Conservation (phyloP, 306 rosid genomes). For the Myrica gale region DNA sequence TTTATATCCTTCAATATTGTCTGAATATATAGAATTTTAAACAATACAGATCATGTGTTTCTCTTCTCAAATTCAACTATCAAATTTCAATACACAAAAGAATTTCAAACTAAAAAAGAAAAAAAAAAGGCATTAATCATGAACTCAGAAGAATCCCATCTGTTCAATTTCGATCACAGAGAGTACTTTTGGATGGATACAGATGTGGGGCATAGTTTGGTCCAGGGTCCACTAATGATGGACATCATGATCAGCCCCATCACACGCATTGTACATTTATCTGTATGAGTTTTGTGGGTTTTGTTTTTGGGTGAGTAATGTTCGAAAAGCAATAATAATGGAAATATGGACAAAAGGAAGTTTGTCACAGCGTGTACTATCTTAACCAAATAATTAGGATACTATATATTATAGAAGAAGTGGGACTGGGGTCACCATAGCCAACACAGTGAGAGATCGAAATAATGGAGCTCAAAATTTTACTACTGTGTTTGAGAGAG, state of each 20-base stretch:
- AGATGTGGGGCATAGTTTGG: conserved; percentile 37
- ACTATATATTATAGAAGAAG: conserved; percentile 35
- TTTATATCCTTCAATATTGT: too few species aligned
- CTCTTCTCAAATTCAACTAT: too few species aligned
- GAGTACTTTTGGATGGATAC: conserved; percentile 44
- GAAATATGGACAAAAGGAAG: conserved; percentile 47
- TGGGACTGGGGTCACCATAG: conserved; percentile 34
- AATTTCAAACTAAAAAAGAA: conserved; percentile 26
- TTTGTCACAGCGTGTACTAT: conserved; percentile 52
- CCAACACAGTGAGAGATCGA: not conserved
- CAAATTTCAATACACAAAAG: not conserved
- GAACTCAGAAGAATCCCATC: conserved; percentile 37
- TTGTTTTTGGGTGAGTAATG: conserved; percentile 34
- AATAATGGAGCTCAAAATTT: conserved; percentile 33
- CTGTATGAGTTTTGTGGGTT: conserved; percentile 11
- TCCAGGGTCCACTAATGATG: conserved; percentile 38
- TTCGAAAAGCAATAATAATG: conserved; percentile 39
- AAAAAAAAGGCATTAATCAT: conserved; percentile 37
- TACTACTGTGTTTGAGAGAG: conserved; percentile 14
- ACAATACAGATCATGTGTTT: too few species aligned
- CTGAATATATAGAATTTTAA: too few species aligned
- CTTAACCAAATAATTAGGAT: conserved; percentile 44
- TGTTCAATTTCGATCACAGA: conserved; percentile 46
- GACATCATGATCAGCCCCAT: conserved; percentile 16
- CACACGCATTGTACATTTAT: conserved; percentile 26